Conservation (phyloP, 352 stramenopile species). For the Aphanomyces invadans region DNA sequence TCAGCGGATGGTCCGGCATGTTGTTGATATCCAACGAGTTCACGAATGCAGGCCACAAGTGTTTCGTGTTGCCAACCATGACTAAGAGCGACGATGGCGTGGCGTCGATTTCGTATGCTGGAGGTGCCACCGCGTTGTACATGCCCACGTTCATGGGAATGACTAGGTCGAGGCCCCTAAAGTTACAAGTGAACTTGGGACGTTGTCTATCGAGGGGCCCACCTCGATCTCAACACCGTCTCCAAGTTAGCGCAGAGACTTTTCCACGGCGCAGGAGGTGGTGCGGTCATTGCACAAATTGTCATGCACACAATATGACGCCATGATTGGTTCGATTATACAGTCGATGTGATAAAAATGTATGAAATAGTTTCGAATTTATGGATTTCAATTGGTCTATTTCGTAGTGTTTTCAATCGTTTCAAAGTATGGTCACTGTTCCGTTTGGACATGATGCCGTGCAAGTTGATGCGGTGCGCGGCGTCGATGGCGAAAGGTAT, state of each 20-base stretch:
- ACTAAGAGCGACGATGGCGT: slow-evolving; percentile 29
- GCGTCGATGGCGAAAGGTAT: too few relatives aligned
- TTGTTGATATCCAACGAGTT: slow-evolving; percentile 30
- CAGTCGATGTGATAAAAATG: too few relatives aligned
- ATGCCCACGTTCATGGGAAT: slow-evolving; percentile 53
- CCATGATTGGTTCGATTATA: not conserved
- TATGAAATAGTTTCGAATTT: too few relatives aligned
- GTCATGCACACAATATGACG: too few relatives aligned
- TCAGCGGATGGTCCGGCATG: slow-evolving; percentile 42
- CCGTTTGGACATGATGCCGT: too few relatives aligned
- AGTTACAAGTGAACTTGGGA: not conserved
- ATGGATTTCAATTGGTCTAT: too few relatives aligned
- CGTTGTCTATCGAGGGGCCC: not conserved
- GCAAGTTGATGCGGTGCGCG: too few relatives aligned
- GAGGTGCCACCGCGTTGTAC: slow-evolving; percentile 44
- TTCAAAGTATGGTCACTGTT: too few relatives aligned
- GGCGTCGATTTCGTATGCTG: slow-evolving; percentile 41
- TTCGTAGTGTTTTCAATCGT: too few relatives aligned
- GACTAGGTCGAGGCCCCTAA: slow-evolving; percentile 56
- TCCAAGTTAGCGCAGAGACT: slow-evolving; percentile 5
- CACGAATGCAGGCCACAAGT: slow-evolving; percentile 47
- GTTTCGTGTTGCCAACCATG: slow-evolving; percentile 57
- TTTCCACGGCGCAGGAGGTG: not conserved
- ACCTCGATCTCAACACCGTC: not conserved
- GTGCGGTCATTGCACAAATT: too few relatives aligned